Conservation (phyloP, 2,329 filamentous ascomycete species). For the Aspergillus niger region DNA sequence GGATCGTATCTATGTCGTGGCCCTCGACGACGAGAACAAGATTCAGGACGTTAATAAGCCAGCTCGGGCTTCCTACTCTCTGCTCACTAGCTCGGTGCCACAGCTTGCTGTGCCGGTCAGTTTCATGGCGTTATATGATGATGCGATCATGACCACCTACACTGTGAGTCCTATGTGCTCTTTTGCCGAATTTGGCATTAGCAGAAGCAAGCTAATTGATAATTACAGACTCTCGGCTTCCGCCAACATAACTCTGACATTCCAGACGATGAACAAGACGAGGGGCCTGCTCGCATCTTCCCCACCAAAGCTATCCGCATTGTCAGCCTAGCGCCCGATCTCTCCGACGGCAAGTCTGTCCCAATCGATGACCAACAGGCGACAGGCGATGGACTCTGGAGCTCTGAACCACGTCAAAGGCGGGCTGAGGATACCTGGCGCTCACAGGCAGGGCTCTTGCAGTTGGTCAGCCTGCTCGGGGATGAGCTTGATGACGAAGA, state of each 20-base stretch:
- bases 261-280: slow-evolving; percentile 21
- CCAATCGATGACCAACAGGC: background rate
- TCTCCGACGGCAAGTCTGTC: slow-evolving; percentile 11
- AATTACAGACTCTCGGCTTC: slow-evolving; percentile 34
- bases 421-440: slow-evolving; percentile 21
- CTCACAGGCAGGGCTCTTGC: slow-evolving; percentile 27
- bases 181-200: background rate
- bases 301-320: slow-evolving; percentile 46
- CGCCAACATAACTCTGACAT: slow-evolving; percentile 24
- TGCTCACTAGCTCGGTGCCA: slow-evolving; percentile 39
- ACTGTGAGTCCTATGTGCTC: slow-evolving; percentile 31
- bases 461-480: slow-evolving; percentile 30
- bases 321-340: slow-evolving; percentile 39
- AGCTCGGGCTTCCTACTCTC: slow-evolving; percentile 32
- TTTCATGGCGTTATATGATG: slow-evolving; percentile 52
- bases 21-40: slow-evolving; percentile 39
- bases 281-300: slow-evolving; percentile 36
- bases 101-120: slow-evolving; percentile 48
- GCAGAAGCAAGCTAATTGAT: slow-evolving; percentile 16
- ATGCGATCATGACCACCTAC: slow-evolving; percentile 51
- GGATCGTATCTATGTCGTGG: slow-evolving; percentile 47
- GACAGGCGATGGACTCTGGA: slow-evolving; percentile 5
- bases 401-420: slow-evolving; percentile 9
- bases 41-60: slow-evolving; percentile 25
- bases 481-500: slow-evolving; percentile 24